These are phyloP conservation scores for Fusarium sp. DNA, from an alignment of 2,329 filamentous ascomycete genomes.

Conservation along the genomic window DNA sequence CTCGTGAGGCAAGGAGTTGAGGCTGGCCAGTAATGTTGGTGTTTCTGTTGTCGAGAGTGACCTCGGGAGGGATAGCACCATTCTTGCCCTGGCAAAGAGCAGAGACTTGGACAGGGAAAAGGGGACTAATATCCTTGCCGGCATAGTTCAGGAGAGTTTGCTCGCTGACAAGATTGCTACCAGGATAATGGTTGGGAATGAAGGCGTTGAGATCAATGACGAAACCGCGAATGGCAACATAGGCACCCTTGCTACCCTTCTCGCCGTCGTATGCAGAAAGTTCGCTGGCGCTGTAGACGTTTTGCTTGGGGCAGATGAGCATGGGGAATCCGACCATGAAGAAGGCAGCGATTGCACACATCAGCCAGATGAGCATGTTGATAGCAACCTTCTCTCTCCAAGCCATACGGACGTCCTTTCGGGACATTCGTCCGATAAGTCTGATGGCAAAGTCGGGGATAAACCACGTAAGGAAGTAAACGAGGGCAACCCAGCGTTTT, in stretches of 20 bases:
- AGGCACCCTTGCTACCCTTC: slow-evolving; percentile 67
- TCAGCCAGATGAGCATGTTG: slow-evolving; percentile 96
- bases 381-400: slow-evolving; percentile 99
- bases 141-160: slow-evolving; percentile 81
- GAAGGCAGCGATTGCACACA: slow-evolving; percentile 81
- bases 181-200: slow-evolving; percentile 76
- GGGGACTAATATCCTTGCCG: slow-evolving; percentile 83
- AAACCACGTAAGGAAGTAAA: slow-evolving; percentile 86
- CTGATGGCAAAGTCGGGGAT: slow-evolving; percentile 86
- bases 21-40: slow-evolving; percentile 79
- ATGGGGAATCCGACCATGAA: slow-evolving; percentile 89
- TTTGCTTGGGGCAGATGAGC: slow-evolving; percentile 89
- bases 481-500: slow-evolving; percentile 89
- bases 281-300: slow-evolving; percentile 85
- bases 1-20: slow-evolving; percentile 65
- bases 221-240: slow-evolving; percentile 85
- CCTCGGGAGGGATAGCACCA: slow-evolving; percentile 71
- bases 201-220: slow-evolving; percentile 86
- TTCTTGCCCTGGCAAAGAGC: slow-evolving; percentile 85
- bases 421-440: slow-evolving; percentile 82
- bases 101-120: slow-evolving; percentile 95
- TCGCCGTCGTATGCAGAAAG: slow-evolving; percentile 80
- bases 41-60: slow-evolving; percentile 85
- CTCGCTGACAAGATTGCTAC: slow-evolving; percentile 61
- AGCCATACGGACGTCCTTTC: slow-evolving; percentile 90